Evolutionary conservation across 2,329 filamentous ascomycete species (phyloP), one percentile per base, ranked within the genome.

Genomic region (Xylariaceae sp.): DNA sequence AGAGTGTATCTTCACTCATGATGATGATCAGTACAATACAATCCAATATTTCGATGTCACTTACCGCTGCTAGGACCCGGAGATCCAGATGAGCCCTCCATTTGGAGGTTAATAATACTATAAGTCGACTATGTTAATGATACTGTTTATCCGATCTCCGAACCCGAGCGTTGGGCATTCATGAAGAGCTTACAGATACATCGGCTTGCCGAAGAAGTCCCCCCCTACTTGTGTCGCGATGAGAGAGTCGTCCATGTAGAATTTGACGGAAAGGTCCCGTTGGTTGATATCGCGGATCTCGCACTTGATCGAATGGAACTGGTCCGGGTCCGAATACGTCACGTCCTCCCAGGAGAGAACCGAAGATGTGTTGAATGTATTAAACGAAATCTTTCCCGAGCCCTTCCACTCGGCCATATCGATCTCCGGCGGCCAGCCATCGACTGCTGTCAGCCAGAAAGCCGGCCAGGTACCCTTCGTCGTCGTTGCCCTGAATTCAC

Each of bases 401-500:
- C 82, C 82, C 65, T 85, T 85, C 82, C 82, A 85, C 68, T 85
- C 82, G 1, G 82, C 82, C 70, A 85, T 75, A 65, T 85, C 82
- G 52, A 85, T 78, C 75, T 85, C 83, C 0, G 82, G 83, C 16
- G 82, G 82, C 82, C 83, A 85, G 0, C 76, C 74, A 44, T 80
- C 66, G 0, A 81, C 80, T 0, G 74, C 81, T 1, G 81, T 84
- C 14, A 85, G 69, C 82, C 82, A 85, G 62, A 85, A 85, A 0
- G 82, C 82, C 0, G 82, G 82, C 83, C 82, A 85, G 0, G 81
- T 83, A 6, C 80, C 76, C 56, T 72, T 68, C 1, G 67, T 66
- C 1, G 73, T 74, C 7, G 75, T 71, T 5, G 76, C 77, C 49
- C 65, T 67, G 61, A 79, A 74, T 59, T 76, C 74, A 46, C 70